A percentile compares a stretch with the other conserved stretches of the same genome.
Conservation (phyloP, 225 moss, liverwort and hornwort genomes). For the Polytrichum formosum region DNA sequence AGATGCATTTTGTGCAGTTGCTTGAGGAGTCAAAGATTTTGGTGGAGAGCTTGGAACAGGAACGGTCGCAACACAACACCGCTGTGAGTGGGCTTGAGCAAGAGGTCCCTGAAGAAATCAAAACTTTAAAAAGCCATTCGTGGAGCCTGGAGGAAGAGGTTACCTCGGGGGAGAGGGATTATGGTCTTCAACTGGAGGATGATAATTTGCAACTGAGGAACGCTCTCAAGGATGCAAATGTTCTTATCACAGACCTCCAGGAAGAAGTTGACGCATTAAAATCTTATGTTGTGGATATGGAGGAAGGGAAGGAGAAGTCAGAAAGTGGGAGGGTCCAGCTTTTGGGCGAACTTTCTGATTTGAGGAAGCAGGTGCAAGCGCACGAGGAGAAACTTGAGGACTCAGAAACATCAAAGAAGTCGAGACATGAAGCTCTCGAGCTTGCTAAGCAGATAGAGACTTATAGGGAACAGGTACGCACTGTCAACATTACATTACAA, state of each 20-base stretch:
- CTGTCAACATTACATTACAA: slow-evolving; percentile 32
- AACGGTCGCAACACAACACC: slow-evolving; percentile 11
- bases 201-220: slow-evolving; percentile 15
- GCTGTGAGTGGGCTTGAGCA: slow-evolving; percentile 15
- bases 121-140: slow-evolving; percentile 15
- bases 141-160: slow-evolving; percentile 18
- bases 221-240: slow-evolving; percentile 16
- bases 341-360: slow-evolving; percentile 15
- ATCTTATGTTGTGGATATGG: slow-evolving; percentile 15
- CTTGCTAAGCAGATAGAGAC: slow-evolving; percentile 40
- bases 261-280: slow-evolving; percentile 9
- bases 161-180: slow-evolving; percentile 9
- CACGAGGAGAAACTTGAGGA: slow-evolving; percentile 19
- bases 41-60: slow-evolving; percentile 20
- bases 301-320: slow-evolving; percentile 16
- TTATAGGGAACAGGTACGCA: slow-evolving; percentile 44
- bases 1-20: slow-evolving; percentile 10
- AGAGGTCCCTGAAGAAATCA: slow-evolving; percentile 9
- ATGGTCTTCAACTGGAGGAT: slow-evolving; percentile 13
- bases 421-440: slow-evolving; percentile 30
- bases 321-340: slow-evolving; percentile 20
- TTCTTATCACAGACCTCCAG: slow-evolving; percentile 5
- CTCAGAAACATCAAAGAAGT: slow-evolving; percentile 22
- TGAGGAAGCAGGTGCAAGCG: slow-evolving; percentile 21
- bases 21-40: slow-evolving; percentile 17